phyloP scores from a whole-genome alignment of 2,329 filamentous ascomycete genomes.

The Clonostachys chloroleuca region DNA sequence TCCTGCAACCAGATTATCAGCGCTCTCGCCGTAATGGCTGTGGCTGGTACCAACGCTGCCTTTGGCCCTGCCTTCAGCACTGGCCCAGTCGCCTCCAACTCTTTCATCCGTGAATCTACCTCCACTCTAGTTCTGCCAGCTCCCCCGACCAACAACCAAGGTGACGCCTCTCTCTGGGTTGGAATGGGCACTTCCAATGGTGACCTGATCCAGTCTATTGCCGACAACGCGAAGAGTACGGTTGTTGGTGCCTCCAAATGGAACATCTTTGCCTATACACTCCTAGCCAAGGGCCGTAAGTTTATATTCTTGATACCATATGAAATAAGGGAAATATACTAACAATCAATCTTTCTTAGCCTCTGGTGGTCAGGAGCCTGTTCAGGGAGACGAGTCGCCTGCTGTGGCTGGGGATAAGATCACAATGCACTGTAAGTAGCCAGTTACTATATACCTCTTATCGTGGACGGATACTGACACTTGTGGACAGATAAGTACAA shows the following conservation, averaged over 20 bases:
- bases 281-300: constrained; percentile 21
- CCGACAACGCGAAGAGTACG: constrained; percentile 20
- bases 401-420: too few relatives aligned
- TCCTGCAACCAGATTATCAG: too few relatives aligned
- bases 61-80: constrained; percentile 34
- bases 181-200: constrained; percentile 42
- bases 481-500: too few relatives aligned
- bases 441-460: too few relatives aligned
- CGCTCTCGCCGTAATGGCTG: too few relatives aligned
- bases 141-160: constrained; percentile 24
- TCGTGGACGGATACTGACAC: too few relatives aligned
- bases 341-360: too few relatives aligned
- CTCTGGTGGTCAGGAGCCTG: too few relatives aligned
- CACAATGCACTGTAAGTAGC: too few relatives aligned
- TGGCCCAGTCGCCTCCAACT: constrained; percentile 29
- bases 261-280: constrained; percentile 36
- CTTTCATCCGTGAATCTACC: constrained; percentile 35
- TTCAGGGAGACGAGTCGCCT: too few relatives aligned
- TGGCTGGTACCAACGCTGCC: constrained; percentile 7
- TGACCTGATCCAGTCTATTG: constrained; percentile 40
- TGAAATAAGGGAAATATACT: too few relatives aligned
- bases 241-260: constrained; percentile 12
- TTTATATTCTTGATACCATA: too few relatives aligned
- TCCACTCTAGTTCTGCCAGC: constrained; percentile 36
- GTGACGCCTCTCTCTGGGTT: constrained; percentile 37